Percentiles rank a stretch among this genome's conserved stretches.
These are phyloP conservation scores for Ophiocordyceps sinensis DNA, from an alignment of 2,329 filamentous ascomycete genomes.

Conservation along the genomic window DNA sequence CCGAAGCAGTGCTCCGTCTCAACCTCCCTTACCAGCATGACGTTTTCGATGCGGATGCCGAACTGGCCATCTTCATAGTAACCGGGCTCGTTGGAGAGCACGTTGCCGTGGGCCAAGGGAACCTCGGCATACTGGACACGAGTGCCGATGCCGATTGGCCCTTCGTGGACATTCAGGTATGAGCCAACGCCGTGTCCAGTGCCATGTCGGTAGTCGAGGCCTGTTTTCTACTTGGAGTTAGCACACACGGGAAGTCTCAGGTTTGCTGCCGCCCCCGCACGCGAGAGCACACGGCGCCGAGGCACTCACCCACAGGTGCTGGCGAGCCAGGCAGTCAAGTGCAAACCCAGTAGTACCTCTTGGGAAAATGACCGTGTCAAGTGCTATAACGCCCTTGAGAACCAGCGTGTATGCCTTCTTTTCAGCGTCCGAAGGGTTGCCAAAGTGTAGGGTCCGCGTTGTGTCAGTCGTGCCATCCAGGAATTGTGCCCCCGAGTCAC, in stretches of 20 bases:
- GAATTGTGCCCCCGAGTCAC: slow-evolving; percentile 95
- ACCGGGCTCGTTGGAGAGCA: slow-evolving; percentile 89
- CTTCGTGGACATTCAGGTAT: slow-evolving; percentile 93
- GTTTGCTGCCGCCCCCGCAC: neutral
- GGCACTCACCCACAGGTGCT: slow-evolving; percentile 68
- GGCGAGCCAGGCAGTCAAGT: slow-evolving; percentile 74
- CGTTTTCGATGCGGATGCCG: slow-evolving; percentile 92
- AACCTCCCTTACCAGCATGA: slow-evolving; percentile 82
- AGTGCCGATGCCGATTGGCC: slow-evolving; percentile 90
- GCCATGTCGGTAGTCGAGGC: slow-evolving; percentile 88
- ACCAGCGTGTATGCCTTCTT: slow-evolving; percentile 86
- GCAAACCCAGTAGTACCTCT: slow-evolving; percentile 93
- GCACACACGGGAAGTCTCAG: neutral
- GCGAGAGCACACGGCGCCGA: neutral
- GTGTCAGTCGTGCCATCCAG: slow-evolving; percentile 92
- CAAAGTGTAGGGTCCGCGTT: slow-evolving; percentile 86
- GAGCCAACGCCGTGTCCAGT: slow-evolving; percentile 94
- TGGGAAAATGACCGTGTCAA: slow-evolving; percentile 78
- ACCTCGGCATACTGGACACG: slow-evolving; percentile 86
- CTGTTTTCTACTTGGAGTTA: slow-evolving; percentile 32
- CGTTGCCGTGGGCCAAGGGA: slow-evolving; percentile 77
- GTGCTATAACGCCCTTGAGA: slow-evolving; percentile 80
- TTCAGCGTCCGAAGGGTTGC: slow-evolving; percentile 68
- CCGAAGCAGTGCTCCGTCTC: slow-evolving; percentile 79
- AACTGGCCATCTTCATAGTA: slow-evolving; percentile 95